These are phyloP conservation scores for Leccinum incarnatum DNA, from an alignment of 768 basidiomycete genomes.

Conservation along the genomic window DNA sequence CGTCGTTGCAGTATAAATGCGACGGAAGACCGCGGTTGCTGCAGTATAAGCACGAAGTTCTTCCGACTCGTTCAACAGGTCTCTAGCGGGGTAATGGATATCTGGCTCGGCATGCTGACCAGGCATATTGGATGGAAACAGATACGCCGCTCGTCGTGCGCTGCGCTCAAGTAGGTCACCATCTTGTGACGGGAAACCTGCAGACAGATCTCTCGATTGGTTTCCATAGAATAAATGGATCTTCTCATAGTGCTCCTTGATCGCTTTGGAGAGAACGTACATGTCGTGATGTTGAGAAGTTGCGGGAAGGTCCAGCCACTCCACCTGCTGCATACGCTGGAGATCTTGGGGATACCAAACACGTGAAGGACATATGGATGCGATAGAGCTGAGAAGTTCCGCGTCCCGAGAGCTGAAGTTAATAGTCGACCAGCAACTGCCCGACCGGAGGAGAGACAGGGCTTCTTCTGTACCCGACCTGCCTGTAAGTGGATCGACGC, in stretches of 20 bases:
- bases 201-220: background rate
- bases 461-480: conserved; percentile 47
- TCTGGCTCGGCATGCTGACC: background rate
- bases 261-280: conserved; percentile 18
- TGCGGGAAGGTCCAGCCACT: conserved; percentile 25
- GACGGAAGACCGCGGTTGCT: conserved; percentile 1
- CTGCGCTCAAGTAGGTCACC: conserved; percentile 15
- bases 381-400: conserved; percentile 33
- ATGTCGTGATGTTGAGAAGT: conserved; percentile 32
- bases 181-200: background rate
- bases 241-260: conserved; percentile 24
- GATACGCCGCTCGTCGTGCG: conserved; percentile 4
- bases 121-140: conserved; percentile 10
- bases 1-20: background rate
- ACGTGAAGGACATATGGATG: conserved; percentile 31
- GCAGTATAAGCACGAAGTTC: conserved; percentile 8
- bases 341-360: background rate
- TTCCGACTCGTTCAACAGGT: background rate
- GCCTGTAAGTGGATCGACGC: conserved; percentile 42
- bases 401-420: conserved; percentile 27
- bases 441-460: conserved; percentile 36
- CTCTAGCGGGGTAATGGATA: conserved; percentile 6
- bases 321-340: conserved; percentile 41
- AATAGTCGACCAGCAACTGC: conserved; percentile 39
- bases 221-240: conserved; percentile 8